phyloP scores from a whole-genome alignment of 768 basidiomycete species.

The Cystofilobasidium ferigula region DNA sequence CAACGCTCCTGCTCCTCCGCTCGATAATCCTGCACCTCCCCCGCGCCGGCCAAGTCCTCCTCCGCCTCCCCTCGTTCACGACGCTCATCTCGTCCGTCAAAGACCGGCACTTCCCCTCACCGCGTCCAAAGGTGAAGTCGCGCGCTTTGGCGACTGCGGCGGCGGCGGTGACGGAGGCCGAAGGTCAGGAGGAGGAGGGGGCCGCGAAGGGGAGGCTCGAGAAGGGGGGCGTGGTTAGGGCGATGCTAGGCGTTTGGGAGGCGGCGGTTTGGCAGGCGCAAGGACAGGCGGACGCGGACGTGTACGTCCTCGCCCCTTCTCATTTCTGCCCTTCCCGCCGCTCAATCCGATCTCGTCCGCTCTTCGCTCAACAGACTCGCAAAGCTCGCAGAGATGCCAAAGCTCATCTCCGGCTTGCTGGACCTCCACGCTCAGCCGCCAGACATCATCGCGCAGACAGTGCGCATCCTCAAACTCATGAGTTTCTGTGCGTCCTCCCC shows the following conservation, averaged over 20 bases:
- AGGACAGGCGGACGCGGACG: conserved; percentile 3
- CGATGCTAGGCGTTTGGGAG: conserved; percentile 12
- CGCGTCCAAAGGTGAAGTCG: not conserved
- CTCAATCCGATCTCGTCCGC: not conserved
- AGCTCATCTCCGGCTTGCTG: conserved; percentile 3
- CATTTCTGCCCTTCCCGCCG: not conserved
- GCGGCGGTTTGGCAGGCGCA: conserved; percentile 12
- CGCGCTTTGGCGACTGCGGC: not conserved
- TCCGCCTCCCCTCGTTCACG: conserved; percentile 13
- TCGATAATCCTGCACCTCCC: conserved; percentile 14
- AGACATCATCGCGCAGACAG: conserved; percentile 6
- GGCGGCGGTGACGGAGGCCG: not conserved
- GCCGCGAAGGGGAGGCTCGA: not conserved
- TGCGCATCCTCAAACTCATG: conserved; percentile 14
- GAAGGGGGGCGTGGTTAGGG: not conserved
- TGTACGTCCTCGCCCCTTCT: not conserved
- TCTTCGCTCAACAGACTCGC: not conserved
- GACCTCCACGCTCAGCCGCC: not conserved
- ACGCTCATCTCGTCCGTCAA: conserved; percentile 14
- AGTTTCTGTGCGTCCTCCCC: conserved; percentile 5
- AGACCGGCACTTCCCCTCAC: not conserved
- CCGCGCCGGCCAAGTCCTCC: conserved; percentile 6
- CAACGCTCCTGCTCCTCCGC: not conserved
- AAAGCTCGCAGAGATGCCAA: not conserved
- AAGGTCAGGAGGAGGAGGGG: not conserved